Conservation (phyloP, 306 rosid species). For the Comarum palustre region DNA sequence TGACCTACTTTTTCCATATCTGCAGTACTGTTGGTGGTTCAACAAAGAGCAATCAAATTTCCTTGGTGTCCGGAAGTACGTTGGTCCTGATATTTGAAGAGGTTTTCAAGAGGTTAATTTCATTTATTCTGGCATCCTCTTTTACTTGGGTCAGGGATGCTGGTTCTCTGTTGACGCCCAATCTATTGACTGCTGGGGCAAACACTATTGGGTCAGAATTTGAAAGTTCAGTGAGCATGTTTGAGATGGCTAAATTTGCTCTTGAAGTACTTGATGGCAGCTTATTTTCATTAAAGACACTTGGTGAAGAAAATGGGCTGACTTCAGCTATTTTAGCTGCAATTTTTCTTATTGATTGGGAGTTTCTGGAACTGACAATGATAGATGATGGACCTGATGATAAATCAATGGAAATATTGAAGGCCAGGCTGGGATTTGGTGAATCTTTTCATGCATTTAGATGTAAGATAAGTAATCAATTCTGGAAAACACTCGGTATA, state of each 20-base stretch:
- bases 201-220: conserved; percentile 31
- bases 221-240: conserved; percentile 39
- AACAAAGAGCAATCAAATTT: conserved; percentile 41
- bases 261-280: conserved; percentile 76
- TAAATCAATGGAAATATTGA: conserved; percentile 35
- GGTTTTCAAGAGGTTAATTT: conserved; percentile 56
- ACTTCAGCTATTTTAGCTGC: conserved; percentile 68
- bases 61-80: conserved; percentile 63
- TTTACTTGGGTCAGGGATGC: conserved; percentile 61
- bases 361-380: conserved; percentile 43
- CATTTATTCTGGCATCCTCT: conserved; percentile 62
- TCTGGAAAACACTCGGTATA: conserved; percentile 47
- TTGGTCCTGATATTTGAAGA: conserved; percentile 59
- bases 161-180: conserved; percentile 44
- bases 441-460: conserved; percentile 47
- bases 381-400: conserved; percentile 42
- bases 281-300: conserved; percentile 58
- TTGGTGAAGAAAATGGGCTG: conserved; percentile 55
- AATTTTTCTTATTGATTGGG: conserved; percentile 69
- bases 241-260: conserved; percentile 62
- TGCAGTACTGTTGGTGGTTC: conserved; percentile 88
- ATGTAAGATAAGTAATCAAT: conserved; percentile 50
- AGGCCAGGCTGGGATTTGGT: conserved; percentile 51
- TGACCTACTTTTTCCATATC: conserved; percentile 17
- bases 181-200: conserved; percentile 38